These are phyloP conservation scores for Arabidopsis arenosa DNA, from an alignment of 345 rosid genomes.

Conservation along the genomic window DNA sequence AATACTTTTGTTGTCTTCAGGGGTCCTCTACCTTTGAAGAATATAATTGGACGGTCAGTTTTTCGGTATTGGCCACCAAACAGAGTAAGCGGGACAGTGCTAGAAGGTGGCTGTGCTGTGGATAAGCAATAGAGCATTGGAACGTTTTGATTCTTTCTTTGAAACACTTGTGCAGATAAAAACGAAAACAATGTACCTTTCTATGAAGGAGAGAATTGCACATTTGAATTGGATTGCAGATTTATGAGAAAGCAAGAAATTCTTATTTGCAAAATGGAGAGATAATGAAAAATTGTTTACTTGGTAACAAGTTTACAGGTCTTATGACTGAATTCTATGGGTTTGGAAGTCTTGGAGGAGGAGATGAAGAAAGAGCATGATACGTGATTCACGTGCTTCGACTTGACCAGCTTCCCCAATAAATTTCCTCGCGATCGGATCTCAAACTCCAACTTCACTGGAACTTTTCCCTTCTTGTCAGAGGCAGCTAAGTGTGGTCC, in stretches of 20 bases:
- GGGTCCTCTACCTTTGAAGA: slow-evolving; percentile 93
- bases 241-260: background rate
- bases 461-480: slow-evolving; percentile 54
- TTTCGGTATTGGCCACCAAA: slow-evolving; percentile 95
- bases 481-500: slow-evolving; percentile 59
- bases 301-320: slow-evolving; percentile 48
- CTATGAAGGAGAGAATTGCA: slow-evolving; percentile 11
- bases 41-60: slow-evolving; percentile 89
- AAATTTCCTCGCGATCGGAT: slow-evolving; percentile 69
- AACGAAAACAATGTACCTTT: slow-evolving; percentile 1
- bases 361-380: slow-evolving; percentile 65
- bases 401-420: slow-evolving; percentile 76
- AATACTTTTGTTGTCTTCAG: slow-evolving; percentile 47
- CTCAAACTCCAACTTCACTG: slow-evolving; percentile 65
- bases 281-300: slow-evolving; percentile 21
- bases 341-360: slow-evolving; percentile 52
- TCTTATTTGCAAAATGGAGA: slow-evolving; percentile 29
- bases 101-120: slow-evolving; percentile 68
- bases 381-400: slow-evolving; percentile 56
- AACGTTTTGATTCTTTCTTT: slow-evolving; percentile 34
- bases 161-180: slow-evolving; percentile 24
- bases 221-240: slow-evolving; percentile 22
- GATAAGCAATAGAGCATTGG: slow-evolving; percentile 54
- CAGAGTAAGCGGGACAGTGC: slow-evolving; percentile 72
- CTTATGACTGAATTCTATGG: slow-evolving; percentile 53